Evolutionary conservation across 2,329 filamentous ascomycete genomes (phyloP).

Genomic region (Neopestalotiopsis rosae): DNA sequence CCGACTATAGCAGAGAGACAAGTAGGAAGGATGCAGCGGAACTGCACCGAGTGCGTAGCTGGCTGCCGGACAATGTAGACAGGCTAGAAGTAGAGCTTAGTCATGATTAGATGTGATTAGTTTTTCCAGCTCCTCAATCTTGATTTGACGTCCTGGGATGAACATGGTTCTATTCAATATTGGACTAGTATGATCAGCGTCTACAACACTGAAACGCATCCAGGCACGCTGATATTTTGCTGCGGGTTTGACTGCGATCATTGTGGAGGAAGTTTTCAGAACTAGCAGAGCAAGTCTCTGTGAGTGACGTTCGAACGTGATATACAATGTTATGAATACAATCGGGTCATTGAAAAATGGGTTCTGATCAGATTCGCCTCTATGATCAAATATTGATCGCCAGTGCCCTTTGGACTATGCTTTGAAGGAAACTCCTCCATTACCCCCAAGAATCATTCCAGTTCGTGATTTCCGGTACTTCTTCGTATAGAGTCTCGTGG

Average conservation of each 20-base stretch:
- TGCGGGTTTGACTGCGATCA: no score
- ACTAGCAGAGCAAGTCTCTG: no score
- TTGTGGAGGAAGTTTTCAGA: no score
- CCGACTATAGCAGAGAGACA: neutral
- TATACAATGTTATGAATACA: neutral
- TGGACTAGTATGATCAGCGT: no score
- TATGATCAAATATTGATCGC: neutral
- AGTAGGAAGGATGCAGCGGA: neutral
- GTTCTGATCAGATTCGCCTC: neutral
- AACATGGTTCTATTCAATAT: no score
- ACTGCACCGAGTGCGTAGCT: neutral
- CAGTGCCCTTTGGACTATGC: neutral
- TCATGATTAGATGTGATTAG: no score
- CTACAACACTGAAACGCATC: no score
- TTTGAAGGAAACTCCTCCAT: neutral
- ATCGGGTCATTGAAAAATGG: neutral
- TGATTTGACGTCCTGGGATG: no score
- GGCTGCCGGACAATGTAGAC: neutral
- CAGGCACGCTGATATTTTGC: no score
- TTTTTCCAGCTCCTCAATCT: no score
- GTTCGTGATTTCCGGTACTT: neutral
- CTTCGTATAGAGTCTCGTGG: conserved; percentile 2
- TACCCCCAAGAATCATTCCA: conserved; percentile 2
- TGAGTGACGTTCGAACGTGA: no score
- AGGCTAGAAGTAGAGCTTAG: neutral